phyloP scores from a whole-genome alignment of 768 basidiomycete species.

The Strobilomyces echinocephalus region DNA sequence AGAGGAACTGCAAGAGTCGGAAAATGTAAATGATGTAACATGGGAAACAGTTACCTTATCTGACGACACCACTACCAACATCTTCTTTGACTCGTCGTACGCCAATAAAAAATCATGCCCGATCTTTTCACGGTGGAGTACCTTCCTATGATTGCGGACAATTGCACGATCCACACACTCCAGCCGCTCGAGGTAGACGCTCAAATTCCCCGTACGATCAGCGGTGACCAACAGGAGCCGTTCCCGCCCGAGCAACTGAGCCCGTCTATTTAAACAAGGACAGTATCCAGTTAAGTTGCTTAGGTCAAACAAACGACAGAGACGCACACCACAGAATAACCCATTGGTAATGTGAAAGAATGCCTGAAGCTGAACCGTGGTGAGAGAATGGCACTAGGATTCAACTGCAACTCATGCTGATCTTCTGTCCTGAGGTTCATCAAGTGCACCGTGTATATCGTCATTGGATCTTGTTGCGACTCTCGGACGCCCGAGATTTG shows the following conservation, averaged over 20 bases:
- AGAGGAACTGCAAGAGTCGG: conserved; percentile 22
- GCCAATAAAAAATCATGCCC: conserved; percentile 42
- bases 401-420: conserved; percentile 24
- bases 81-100: conserved; percentile 48
- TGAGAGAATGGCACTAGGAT: conserved; percentile 17
- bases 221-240: conserved; percentile 40
- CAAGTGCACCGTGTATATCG: conserved; percentile 18
- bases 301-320: not conserved
- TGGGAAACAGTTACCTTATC: conserved; percentile 31
- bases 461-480: conserved; percentile 14
- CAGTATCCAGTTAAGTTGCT: not conserved
- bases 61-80: conserved; percentile 43
- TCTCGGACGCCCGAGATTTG: conserved; percentile 1
- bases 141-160: conserved; percentile 22
- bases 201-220: conserved; percentile 31
- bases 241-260: conserved; percentile 39
- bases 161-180: conserved; percentile 32
- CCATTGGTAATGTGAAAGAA: conserved; percentile 18
- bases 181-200: conserved; percentile 37
- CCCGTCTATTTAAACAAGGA: conserved; percentile 21
- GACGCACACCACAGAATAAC: conserved; percentile 18
- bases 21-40: not conserved
- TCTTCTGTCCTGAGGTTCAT: conserved; percentile 29
- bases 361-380: conserved; percentile 17
- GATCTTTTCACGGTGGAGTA: conserved; percentile 43